These are phyloP conservation scores for Schizonepeta tenuifolia DNA, from an alignment of 257 asterid genomes.

Conservation along the genomic window DNA sequence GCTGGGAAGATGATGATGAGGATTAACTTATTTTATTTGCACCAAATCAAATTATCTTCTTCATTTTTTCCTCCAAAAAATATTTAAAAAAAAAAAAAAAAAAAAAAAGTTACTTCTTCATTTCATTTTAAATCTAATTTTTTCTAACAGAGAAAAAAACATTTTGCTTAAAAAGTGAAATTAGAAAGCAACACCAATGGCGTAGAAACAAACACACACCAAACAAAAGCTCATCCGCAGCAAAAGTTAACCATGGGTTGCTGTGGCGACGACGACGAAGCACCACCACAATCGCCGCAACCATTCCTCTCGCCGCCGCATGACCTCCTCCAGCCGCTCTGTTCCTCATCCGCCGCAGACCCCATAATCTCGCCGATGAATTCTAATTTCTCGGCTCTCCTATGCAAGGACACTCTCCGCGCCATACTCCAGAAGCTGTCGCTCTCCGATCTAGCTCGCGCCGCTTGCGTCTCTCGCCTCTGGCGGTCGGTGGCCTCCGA, in stretches of 20 bases:
- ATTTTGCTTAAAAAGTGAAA: too few species aligned
- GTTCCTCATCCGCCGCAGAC: constrained; percentile 30
- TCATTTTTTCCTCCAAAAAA: too few species aligned
- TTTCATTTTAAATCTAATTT: too few species aligned
- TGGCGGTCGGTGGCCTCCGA: constrained; percentile 86
- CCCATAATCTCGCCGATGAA: constrained; percentile 79
- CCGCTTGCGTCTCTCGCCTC: constrained; percentile 82
- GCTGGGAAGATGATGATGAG: constrained; percentile 1
- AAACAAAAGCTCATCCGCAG: constrained; percentile 22
- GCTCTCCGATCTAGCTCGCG: constrained; percentile 73
- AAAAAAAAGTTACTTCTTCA: too few species aligned
- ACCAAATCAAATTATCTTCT: too few species aligned
- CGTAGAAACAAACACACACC: neutral
- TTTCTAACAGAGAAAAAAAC: too few species aligned
- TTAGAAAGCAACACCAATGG: neutral
- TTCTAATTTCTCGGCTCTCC: constrained; percentile 79
- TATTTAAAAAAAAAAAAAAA: too few species aligned
- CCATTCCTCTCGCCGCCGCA: constrained; percentile 18
- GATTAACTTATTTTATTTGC: neutral
- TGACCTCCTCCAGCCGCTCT: constrained; percentile 48
- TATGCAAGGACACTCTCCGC: constrained; percentile 83
- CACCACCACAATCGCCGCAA: constrained; percentile 12
- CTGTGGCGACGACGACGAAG: constrained; percentile 47
- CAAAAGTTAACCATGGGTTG: constrained; percentile 42
- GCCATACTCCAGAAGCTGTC: constrained; percentile 69